phyloP scores from a whole-genome alignment of 2,329 filamentous ascomycete genomes.

The Monilinia aucupariae region DNA sequence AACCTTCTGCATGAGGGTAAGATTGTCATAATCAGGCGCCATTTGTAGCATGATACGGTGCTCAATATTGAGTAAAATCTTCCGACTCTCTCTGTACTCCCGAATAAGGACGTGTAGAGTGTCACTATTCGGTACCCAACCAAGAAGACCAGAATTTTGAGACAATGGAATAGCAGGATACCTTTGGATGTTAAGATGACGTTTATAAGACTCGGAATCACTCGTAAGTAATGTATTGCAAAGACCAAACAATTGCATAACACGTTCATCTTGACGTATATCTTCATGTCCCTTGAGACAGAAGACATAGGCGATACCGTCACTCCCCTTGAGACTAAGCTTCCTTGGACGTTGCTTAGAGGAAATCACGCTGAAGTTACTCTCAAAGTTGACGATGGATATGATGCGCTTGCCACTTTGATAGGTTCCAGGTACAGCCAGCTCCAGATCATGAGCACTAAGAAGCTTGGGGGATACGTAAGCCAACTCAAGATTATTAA shows the following conservation, averaged over 20 bases:
- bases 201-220: constrained; percentile 94
- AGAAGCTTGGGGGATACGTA: constrained; percentile 96
- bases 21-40: constrained; percentile 97
- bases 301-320: constrained; percentile 83
- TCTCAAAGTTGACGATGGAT: constrained; percentile 82
- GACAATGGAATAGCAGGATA: constrained; percentile 97
- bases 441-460: constrained; percentile 74
- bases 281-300: constrained; percentile 98
- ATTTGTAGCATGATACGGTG: constrained; percentile 99
- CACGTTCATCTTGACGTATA: constrained; percentile 95
- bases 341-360: constrained; percentile 95
- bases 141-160: constrained; percentile 89
- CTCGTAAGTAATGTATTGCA: constrained; percentile 92
- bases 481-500: constrained; percentile 87
- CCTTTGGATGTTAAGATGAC: constrained; percentile 91
- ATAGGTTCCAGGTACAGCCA: constrained; percentile 96
- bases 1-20: constrained; percentile 99
- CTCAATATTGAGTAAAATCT: constrained; percentile 98
- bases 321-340: constrained; percentile 80
- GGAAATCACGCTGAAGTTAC: constrained; percentile 84
- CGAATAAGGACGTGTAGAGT: constrained; percentile 94
- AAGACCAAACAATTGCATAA: constrained; percentile 98
- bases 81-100: constrained; percentile 93
- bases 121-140: constrained; percentile 97
- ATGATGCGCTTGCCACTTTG: constrained; percentile 72